Evolutionary conservation across 1,284 basidiomycete genomes (phyloP).

Genomic region (Rhodotorula glutinis): DNA sequence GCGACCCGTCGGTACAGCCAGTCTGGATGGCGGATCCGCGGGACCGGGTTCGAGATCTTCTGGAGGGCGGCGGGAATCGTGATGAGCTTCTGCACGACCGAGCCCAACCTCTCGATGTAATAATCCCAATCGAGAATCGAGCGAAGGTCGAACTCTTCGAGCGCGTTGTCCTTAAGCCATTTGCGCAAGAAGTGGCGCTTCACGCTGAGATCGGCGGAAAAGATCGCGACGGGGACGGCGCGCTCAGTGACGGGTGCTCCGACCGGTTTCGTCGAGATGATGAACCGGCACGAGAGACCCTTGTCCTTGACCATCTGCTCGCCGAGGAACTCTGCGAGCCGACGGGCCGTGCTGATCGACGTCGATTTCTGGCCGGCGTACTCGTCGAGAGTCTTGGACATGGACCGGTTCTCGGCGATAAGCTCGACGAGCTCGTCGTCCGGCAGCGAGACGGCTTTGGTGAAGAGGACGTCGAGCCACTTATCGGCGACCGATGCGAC

Average conservation of each 20-base stretch:
- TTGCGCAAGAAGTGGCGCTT: slow-evolving; percentile 88
- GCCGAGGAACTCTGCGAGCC: slow-evolving; percentile 94
- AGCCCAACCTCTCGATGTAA: slow-evolving; percentile 96
- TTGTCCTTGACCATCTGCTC: slow-evolving; percentile 99
- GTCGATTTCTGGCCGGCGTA: slow-evolving; percentile 97
- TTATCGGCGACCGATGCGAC: slow-evolving; percentile 93
- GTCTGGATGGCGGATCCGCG: slow-evolving; percentile 92
- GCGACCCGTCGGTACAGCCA: slow-evolving; percentile 92
- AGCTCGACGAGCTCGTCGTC: slow-evolving; percentile 96
- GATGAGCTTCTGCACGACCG: slow-evolving; percentile 98
- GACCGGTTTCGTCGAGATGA: slow-evolving; percentile 90
- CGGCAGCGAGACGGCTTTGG: slow-evolving; percentile 73
- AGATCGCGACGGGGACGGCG: slow-evolving; percentile 97
- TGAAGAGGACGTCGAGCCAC: slow-evolving; percentile 95
- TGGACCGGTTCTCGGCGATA: slow-evolving; percentile 97
- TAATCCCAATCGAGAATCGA: slow-evolving; percentile 98
- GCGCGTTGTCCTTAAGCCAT: slow-evolving; percentile 91
- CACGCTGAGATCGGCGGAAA: slow-evolving; percentile 87
- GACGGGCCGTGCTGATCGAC: slow-evolving; percentile 91
- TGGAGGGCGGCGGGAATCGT: slow-evolving; percentile 99
- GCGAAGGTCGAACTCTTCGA: slow-evolving; percentile 85
- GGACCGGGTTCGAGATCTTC: slow-evolving; percentile 93
- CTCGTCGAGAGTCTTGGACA: slow-evolving; percentile 95
- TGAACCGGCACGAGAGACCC: slow-evolving; percentile 96
- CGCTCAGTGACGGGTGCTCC: slow-evolving; percentile 96